Percentiles rank a stretch among this genome's conserved stretches.
phyloP scores from a whole-genome alignment of 768 basidiomycete genomes.

The Scleroderma citrinum region DNA sequence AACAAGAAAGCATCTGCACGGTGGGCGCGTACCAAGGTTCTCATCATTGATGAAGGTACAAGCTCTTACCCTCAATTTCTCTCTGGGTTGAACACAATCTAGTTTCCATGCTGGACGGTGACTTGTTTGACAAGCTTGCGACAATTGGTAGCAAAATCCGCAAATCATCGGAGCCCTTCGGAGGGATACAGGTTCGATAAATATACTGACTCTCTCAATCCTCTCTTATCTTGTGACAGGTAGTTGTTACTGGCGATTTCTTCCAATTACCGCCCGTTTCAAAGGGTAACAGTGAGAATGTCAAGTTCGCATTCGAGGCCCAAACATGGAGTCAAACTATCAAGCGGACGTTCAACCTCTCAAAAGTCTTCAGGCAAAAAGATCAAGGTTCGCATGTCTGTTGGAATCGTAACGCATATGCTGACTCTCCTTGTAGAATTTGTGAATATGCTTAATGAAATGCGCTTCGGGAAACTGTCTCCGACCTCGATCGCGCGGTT shows the following conservation, averaged over 20 bases:
- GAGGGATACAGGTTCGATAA: slow-evolving; percentile 77
- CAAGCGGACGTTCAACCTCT: slow-evolving; percentile 82
- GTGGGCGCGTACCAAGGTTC: slow-evolving; percentile 81
- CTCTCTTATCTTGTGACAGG: slow-evolving; percentile 33
- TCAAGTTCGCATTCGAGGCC: slow-evolving; percentile 93
- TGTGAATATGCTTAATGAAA: slow-evolving; percentile 95
- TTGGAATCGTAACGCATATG: not conserved
- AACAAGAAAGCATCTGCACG: slow-evolving; percentile 78
- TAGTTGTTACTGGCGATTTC: slow-evolving; percentile 95
- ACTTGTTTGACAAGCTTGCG: slow-evolving; percentile 86
- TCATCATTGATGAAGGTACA: slow-evolving; percentile 77
- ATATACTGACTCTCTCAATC: not conserved
- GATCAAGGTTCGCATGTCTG: slow-evolving; percentile 66
- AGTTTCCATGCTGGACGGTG: slow-evolving; percentile 98
- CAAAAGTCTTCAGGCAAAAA: slow-evolving; percentile 91
- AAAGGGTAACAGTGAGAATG: slow-evolving; percentile 42
- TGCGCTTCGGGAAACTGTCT: slow-evolving; percentile 83
- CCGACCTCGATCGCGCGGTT: slow-evolving; percentile 64
- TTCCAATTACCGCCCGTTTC: slow-evolving; percentile 95
- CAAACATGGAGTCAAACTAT: slow-evolving; percentile 68
- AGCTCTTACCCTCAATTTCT: slow-evolving; percentile 1
- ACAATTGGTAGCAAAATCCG: slow-evolving; percentile 61
- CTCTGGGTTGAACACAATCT: not conserved
- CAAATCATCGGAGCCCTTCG: slow-evolving; percentile 68
- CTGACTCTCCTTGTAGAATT: slow-evolving; percentile 52